Evolutionary conservation across 2,329 filamentous ascomycete species (phyloP).

Genomic region (Gaeumannomyces sp.): DNA sequence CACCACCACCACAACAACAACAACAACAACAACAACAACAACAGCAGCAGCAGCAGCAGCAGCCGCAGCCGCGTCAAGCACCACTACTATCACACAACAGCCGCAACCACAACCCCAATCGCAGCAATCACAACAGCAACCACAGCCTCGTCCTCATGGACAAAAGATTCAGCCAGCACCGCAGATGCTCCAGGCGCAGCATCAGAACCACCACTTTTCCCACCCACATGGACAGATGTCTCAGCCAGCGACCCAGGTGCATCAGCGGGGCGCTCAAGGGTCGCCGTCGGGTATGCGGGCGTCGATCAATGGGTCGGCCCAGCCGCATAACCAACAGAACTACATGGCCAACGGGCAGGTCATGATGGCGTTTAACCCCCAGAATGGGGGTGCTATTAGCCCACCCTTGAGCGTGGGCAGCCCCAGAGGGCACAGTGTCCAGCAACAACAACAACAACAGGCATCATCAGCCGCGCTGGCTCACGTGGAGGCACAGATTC

Average conservation of each 20-base stretch:
- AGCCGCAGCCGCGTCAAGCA: conserved; percentile 36
- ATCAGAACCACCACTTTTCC: conserved; percentile 21
- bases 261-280: background rate
- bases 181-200: conserved; percentile 14
- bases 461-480: conserved; percentile 6
- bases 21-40: conserved; percentile 36
- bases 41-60: conserved; percentile 34
- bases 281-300: conserved; percentile 5
- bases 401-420: conserved; percentile 1
- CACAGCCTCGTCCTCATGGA: conserved; percentile 17
- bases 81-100: conserved; percentile 30
- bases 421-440: conserved; percentile 1
- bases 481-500: conserved; percentile 5
- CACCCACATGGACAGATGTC: conserved; percentile 16
- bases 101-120: conserved; percentile 17
- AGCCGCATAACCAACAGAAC: conserved; percentile 9
- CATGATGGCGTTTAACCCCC: conserved; percentile 5
- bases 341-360: conserved; percentile 8
- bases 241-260: background rate
- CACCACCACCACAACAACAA: conserved; percentile 26
- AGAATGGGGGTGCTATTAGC: conserved; percentile 9
- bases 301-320: conserved; percentile 4
- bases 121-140: conserved; percentile 19
- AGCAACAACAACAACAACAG: conserved; percentile 2
- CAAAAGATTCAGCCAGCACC: background rate